phyloP scores from a whole-genome alignment of 495 filamentous ascomycete species.

The Aspergillus nidulans region DNA sequence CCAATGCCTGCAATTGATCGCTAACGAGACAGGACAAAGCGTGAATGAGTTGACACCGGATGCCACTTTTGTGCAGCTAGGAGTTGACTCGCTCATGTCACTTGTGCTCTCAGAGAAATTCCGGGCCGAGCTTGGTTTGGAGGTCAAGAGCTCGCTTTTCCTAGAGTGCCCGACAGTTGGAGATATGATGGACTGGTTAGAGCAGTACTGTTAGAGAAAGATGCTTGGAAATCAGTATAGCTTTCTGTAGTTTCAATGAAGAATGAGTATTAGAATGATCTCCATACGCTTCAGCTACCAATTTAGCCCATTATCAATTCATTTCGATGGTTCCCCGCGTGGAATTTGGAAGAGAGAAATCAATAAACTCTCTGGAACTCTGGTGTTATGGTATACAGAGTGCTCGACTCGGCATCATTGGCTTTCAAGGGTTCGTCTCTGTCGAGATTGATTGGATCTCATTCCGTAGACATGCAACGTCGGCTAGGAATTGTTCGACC shows the following conservation, averaged over 20 bases:
- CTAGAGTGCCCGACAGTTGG: conserved; percentile 38
- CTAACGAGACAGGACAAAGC: conserved; percentile 13
- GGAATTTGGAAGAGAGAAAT: too few relatives aligned
- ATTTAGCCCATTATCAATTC: not conserved
- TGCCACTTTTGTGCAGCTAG: conserved; percentile 15
- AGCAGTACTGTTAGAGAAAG: conserved; percentile 1
- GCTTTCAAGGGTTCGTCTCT: too few relatives aligned
- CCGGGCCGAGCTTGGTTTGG: conserved; percentile 27
- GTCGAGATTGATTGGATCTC: too few relatives aligned
- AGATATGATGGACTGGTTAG: conserved; percentile 31
- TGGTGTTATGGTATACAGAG: too few relatives aligned
- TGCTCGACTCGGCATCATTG: too few relatives aligned
- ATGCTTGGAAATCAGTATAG: not conserved
- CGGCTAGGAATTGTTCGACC: too few relatives aligned
- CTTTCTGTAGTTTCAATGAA: not conserved
- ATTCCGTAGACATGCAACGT: too few relatives aligned
- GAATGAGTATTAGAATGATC: not conserved
- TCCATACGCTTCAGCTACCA: not conserved
- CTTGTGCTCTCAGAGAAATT: conserved; percentile 39
- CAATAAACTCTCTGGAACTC: too few relatives aligned
- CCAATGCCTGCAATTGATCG: conserved; percentile 8
- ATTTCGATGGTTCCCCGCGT: not conserved
- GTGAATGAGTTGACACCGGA: conserved; percentile 6
- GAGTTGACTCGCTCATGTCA: conserved; percentile 33
- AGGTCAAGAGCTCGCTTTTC: conserved; percentile 36